Conservation (phyloP, 345 rosid genomes). For the Moringa oleifera region DNA sequence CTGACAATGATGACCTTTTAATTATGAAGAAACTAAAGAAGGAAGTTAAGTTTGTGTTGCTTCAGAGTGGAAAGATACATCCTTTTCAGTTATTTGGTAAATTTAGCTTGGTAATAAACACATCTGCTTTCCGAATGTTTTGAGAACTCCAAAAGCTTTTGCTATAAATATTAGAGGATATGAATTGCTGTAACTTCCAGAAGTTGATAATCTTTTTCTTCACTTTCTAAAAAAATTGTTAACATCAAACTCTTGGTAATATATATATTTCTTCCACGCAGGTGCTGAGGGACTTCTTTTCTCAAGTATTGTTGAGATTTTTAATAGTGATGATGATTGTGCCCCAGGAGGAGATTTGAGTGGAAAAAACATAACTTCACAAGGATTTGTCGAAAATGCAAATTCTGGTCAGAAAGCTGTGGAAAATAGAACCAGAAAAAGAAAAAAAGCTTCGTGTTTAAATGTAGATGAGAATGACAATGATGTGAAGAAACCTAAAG, state of each 20-base stretch:
- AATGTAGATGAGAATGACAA: neutral
- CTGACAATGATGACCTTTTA: no score
- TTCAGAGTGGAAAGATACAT: neutral
- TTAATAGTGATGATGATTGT: constrained; percentile 32
- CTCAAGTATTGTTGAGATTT: constrained; percentile 19
- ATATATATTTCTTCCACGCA: constrained; percentile 4
- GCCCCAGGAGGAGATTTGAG: constrained; percentile 2
- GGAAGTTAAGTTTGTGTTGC: no score
- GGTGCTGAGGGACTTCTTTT: constrained; percentile 10
- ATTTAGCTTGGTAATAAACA: neutral
- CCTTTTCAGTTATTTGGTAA: neutral
- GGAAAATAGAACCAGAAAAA: constrained; percentile 19
- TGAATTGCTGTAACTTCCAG: neutral
- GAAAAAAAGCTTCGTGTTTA: constrained; percentile 20
- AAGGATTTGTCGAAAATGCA: neutral
- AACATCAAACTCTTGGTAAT: no score
- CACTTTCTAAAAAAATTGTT: neutral
- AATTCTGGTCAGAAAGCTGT: constrained; percentile 1
- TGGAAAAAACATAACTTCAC: constrained; percentile 3
- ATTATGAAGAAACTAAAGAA: no score
- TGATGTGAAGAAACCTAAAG: constrained; percentile 13
- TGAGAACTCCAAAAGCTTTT: neutral
- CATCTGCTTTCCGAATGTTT: neutral
- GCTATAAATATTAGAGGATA: neutral
- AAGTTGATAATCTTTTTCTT: neutral